Evolutionary conservation across 495 filamentous ascomycete genomes (phyloP), one percentile per base, ranked within the genome.

Genomic region (Extremus antarcticus): DNA sequence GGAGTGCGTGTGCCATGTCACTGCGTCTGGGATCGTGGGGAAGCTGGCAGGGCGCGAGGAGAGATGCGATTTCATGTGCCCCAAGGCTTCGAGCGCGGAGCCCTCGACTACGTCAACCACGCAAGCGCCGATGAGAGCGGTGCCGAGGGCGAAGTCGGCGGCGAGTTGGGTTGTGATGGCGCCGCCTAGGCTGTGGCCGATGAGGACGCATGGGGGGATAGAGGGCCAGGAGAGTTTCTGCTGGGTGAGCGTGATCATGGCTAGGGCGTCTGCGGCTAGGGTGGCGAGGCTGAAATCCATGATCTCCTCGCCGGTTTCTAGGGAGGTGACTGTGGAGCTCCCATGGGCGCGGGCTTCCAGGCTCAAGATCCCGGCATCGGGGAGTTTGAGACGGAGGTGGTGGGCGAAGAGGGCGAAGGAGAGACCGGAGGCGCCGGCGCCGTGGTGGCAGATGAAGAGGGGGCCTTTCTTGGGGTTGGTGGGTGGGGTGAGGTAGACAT

Each of bases 101-200:
- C 82, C 90, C 72, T 99, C 92, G 29, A 99, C 92, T 10, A 99
- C 89, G 68, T 99, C 92, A 11, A 99, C 71, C 11, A 99, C 90
- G 8, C 82, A 87, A 73, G 91, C 94, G 15, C 88, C 94, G 15
- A 97, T 70, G 3, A 96, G 63, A 23, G 81, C 74, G 24, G 66
- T 68, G 1, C 88, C 87, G 20, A 95, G 68, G 51, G 72, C 69
- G 7, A 80, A 81, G 13, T 71, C 72, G 61, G 76, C 82, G 1
- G 90, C 89, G 22, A 91, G 76, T 58, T 96, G 81, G 2, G 87
- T 91, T 19, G 96, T 85, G 1, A 99, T 88, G 22, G 92, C 90
- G n/a, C 94, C 92, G 25, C 92, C 92, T 0, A 99, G 76, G 45
- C 87, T 92, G 71, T 99, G 92, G n/a, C 92, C 92, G 2, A 99